phyloP scores from a whole-genome alignment of 2,329 filamentous ascomycete species.

The Aspergillus fumigatiaffinis region DNA sequence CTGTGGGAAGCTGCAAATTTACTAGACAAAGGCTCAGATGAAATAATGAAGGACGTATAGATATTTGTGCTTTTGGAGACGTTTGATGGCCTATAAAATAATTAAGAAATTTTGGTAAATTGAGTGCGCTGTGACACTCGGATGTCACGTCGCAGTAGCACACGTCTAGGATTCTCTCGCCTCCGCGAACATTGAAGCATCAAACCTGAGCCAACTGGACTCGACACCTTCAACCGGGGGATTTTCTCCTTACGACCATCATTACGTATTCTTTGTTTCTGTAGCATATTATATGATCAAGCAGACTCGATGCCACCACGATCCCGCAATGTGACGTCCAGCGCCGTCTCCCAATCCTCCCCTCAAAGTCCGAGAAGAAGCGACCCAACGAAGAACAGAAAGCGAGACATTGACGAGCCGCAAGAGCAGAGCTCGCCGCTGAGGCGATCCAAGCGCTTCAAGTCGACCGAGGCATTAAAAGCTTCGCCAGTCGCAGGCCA shows the following conservation, averaged over 20 bases:
- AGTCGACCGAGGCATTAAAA: constrained; percentile 11
- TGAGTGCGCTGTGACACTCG: neutral
- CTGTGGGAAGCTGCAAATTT: neutral
- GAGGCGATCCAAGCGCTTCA: constrained; percentile 29
- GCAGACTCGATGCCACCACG: constrained; percentile 14
- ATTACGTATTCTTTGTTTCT: neutral
- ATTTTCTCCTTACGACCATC: neutral
- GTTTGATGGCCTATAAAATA: neutral
- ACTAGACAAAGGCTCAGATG: neutral
- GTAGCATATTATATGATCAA: neutral
- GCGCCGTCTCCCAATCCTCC: constrained; percentile 2
- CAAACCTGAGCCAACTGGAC: neutral
- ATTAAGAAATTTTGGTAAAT: neutral
- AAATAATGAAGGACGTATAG: neutral
- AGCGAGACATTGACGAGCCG: constrained; percentile 25
- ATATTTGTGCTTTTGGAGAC: neutral
- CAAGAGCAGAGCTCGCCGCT: constrained; percentile 20
- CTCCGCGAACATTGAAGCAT: neutral
- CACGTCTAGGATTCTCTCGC: neutral
- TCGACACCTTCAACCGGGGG: neutral
- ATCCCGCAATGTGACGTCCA: constrained; percentile 10
- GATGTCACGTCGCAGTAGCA: neutral
- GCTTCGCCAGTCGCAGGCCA: neutral
- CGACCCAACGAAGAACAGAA: constrained; percentile 13
- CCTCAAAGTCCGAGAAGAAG: constrained; percentile 2